phyloP scores from a whole-genome alignment of 2,329 filamentous ascomycete genomes.

The Penicillium sp. region DNA sequence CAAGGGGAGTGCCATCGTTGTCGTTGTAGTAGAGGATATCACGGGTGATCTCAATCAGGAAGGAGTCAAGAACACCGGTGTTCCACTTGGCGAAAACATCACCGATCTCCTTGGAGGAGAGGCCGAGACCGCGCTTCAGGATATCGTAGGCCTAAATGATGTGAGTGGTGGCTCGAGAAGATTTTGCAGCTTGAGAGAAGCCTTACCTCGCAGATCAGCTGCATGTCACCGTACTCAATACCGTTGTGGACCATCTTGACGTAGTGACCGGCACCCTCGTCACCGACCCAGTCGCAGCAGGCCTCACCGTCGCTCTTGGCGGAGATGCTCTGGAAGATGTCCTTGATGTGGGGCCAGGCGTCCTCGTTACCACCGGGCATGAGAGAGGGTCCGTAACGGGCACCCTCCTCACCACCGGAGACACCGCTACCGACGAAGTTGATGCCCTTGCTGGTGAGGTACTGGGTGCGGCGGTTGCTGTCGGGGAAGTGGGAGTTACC shows the following conservation, averaged over 20 bases:
- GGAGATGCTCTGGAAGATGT: conserved; percentile 94
- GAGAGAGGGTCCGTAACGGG: conserved; percentile 89
- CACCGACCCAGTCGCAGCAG: conserved; percentile 99
- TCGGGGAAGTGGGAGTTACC: conserved; percentile 99
- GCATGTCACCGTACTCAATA: conserved; percentile 99
- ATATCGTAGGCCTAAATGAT: conserved; percentile 82
- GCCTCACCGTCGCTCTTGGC: conserved; percentile 95
- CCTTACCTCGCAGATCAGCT: conserved; percentile 93
- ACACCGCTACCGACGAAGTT: conserved; percentile 95
- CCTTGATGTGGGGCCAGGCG: conserved; percentile 97
- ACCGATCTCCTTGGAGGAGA: conserved; percentile 87
- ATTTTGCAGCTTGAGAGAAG: neutral
- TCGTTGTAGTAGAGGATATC: conserved; percentile 99
- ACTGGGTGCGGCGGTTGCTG: conserved; percentile 91
- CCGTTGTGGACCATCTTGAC: conserved; percentile 99
- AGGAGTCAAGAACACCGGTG: conserved; percentile 95
- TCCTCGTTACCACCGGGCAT: conserved; percentile 99
- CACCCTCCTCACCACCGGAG: conserved; percentile 98
- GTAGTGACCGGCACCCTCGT: conserved; percentile 98
- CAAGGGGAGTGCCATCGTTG: conserved; percentile 76
- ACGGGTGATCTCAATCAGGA: conserved; percentile 97
- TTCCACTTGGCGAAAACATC: conserved; percentile 95
- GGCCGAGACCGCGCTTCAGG: conserved; percentile 92
- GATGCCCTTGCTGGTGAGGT: conserved; percentile 78
- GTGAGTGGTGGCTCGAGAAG: neutral